A percentile compares a stretch with the other conserved stretches of the same genome.
Evolutionary conservation across 139 green algal species (phyloP).

Genomic region (Desmodesmus armatus): DNA sequence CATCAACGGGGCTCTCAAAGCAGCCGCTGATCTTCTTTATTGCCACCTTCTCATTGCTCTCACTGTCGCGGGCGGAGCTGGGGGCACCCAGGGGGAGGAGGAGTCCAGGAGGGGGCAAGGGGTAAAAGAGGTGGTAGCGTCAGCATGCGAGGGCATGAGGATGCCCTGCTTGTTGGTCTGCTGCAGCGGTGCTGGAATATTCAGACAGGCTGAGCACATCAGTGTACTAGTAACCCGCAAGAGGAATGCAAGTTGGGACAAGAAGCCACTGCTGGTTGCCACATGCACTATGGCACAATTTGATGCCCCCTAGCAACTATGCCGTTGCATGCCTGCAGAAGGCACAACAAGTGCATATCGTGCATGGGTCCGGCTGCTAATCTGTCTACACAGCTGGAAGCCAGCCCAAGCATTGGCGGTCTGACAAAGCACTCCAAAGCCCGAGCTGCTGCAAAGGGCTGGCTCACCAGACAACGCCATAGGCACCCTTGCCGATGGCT

Average conservation of each 20-base stretch:
- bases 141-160: no score
- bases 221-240: no score
- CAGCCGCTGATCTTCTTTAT: constrained; percentile 97
- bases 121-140: no score
- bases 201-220: no score
- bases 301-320: no score
- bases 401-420: background rate
- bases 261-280: no score
- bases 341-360: background rate
- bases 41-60: constrained; percentile 79
- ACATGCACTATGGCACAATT: no score
- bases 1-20: constrained; percentile 96
- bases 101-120: no score
- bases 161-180: no score
- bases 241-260: no score
- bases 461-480: constrained; percentile 96
- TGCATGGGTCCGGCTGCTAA: background rate
- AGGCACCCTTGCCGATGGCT: constrained; percentile 96
- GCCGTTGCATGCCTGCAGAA: background rate
- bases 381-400: background rate
- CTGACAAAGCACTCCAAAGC: background rate
- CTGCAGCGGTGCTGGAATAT: no score
- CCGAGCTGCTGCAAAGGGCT: no score
- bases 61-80: constrained; percentile 68
- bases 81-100: background rate